Base-by-base conservation (phyloP, 106 monocot genomes). In the Allium fistulosum region DNA sequence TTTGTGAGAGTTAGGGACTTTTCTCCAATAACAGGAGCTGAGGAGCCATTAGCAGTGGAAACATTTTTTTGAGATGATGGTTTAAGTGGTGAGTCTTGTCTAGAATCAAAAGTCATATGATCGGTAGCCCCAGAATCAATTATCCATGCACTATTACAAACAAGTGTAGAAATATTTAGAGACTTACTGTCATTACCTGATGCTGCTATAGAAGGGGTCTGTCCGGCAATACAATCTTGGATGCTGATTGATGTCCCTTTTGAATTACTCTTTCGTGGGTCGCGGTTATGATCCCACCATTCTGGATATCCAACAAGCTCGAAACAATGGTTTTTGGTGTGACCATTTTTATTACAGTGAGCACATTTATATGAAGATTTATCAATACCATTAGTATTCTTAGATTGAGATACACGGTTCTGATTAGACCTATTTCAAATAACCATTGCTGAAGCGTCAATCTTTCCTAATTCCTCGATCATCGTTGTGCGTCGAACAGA, bases 101-200 rank as follows among this genome's bases (percentile, higher is more conserved):
- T 58, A 70, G 56, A 15, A 70, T 70, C 28, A 70, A 70, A 48
- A 10, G n/a, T n/a, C 58, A 70, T 46, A 58, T 70, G 8, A 48
- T 59, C 37, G 2, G 48, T 47, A 37, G 58, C 28, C 28, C 28
- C 28, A 28, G 1, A 28, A 28, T 28, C 28, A 13, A n/a, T n/a
- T n/a, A n/a, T n/a, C n/a, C n/a, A n/a, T n/a, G n/a, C n/a, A n/a
- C n/a, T n/a, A n/a, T n/a, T n/a, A n/a, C n/a, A n/a, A n/a, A n/a
- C n/a, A n/a, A n/a, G n/a, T 14, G 53, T 28, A 15, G 58, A 69
- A 28, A 57, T 46, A 16, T 37, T 58, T 45, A 57, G 45, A 58
- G 48, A 45, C 18, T 70, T 70, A 55, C 58, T 48, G 17, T 47
- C 26, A n/a, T 47, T 49, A 26, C 17, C 0, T 62, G 17, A 4